Conservation (phyloP, 2,329 filamentous ascomycete genomes). For the Trichoderma cornu-damae region DNA sequence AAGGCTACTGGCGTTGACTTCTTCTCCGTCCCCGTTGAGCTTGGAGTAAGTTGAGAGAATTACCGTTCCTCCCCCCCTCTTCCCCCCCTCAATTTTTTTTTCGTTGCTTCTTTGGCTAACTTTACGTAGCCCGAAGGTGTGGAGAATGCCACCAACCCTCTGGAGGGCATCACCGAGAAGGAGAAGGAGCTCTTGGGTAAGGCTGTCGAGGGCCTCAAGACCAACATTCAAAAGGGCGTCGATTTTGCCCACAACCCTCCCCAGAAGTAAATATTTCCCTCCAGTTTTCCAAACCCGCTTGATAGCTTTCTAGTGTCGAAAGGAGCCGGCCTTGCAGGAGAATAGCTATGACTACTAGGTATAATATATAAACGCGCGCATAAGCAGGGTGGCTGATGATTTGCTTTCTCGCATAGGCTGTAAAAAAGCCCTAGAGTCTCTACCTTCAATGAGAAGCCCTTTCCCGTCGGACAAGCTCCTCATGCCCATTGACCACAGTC, state of each 20-base stretch:
- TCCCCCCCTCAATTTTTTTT: too few relatives aligned
- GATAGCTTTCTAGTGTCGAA: constrained; percentile 27
- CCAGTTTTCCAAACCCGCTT: constrained; percentile 23
- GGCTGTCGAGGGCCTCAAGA: constrained; percentile 72
- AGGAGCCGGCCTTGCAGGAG: constrained; percentile 27
- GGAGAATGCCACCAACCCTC: constrained; percentile 77
- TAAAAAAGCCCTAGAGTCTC: constrained; percentile 26
- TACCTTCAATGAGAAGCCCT: background rate
- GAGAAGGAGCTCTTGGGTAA: constrained; percentile 83
- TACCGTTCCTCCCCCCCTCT: too few relatives aligned
- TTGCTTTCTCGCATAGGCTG: constrained; percentile 34
- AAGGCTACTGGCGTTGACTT: constrained; percentile 83
- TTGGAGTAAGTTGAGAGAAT: constrained; percentile 78
- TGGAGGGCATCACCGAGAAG: constrained; percentile 71
- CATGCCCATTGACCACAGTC: background rate
- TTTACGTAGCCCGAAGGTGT: constrained; percentile 65
- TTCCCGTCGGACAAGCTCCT: constrained; percentile 4
- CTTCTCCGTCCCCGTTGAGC: constrained; percentile 94
- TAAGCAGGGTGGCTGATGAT: constrained; percentile 35
- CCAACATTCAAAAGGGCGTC: constrained; percentile 92
- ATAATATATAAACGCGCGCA: constrained; percentile 35
- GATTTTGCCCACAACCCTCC: constrained; percentile 83
- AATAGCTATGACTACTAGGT: constrained; percentile 34
- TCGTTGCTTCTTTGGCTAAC: constrained; percentile 27
- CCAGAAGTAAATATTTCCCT: constrained; percentile 64